Conservation (phyloP, 176 grass and related monocot species). For the Raddia guianensis region DNA sequence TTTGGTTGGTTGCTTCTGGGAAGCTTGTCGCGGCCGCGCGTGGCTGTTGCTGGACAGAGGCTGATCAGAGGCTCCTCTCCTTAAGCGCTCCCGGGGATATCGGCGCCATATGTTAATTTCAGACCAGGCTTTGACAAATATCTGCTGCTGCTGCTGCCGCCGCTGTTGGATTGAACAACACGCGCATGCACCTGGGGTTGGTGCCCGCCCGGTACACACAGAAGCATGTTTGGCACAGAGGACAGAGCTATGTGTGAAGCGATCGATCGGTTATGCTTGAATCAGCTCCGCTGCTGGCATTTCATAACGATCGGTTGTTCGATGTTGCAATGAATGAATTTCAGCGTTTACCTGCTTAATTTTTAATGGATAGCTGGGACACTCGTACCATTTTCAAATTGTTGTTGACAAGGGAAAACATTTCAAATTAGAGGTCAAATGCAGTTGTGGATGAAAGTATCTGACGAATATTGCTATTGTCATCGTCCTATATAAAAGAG, state of each 20-base stretch:
- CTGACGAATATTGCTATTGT: neutral
- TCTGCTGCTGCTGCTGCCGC: constrained; percentile 1
- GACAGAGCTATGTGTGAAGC: neutral
- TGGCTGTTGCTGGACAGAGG: neutral
- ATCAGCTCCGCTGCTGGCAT: neutral
- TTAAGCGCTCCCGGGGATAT: neutral
- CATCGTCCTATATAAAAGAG: neutral
- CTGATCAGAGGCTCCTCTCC: neutral
- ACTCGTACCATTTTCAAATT: neutral
- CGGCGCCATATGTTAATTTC: constrained; percentile 46
- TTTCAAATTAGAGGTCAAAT: neutral
- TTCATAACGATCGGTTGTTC: neutral
- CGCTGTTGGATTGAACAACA: neutral
- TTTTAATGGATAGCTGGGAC: neutral
- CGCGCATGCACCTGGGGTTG: constrained; percentile 43
- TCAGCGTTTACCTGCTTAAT: neutral
- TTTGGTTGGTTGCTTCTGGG: neutral
- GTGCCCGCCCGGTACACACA: neutral
- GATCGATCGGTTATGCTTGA: neutral
- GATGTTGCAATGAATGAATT: neutral
- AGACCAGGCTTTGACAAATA: constrained; percentile 45
- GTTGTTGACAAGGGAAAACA: no score
- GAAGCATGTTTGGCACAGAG: constrained; percentile 9
- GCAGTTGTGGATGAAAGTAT: neutral
- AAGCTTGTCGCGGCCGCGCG: constrained; percentile 36